Base-by-base conservation (phyloP, 345 rosid genomes). In the Erodium maritimum region DNA sequence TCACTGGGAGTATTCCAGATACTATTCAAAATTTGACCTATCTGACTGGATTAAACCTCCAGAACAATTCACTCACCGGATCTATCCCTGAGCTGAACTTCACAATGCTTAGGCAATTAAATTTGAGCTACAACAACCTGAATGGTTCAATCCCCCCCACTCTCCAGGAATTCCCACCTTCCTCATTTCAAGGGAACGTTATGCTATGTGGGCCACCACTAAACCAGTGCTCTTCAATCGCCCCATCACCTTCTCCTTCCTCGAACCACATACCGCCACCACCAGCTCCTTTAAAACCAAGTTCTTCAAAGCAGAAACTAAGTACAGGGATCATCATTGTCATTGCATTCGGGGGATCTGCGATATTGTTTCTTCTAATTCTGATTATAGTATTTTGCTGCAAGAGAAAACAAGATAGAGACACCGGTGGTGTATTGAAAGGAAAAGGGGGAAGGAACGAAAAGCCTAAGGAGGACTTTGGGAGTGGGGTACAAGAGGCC, bases 401-500 rank as follows among this genome's bases (percentile, higher is more conserved):
- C 67, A 53, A 71, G 61, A 93, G 73, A 76, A 82, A 71, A 69
- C 86, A 69, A 55, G 64, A 62, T 58, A 63, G 71, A 22, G 70
- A 71, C 55, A 74, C 63, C 14, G 75, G 66, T 17, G 56, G 67
- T 1, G 76, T 67, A 6, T 19, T 66, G 1, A 87, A 85, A 71
- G 83, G 73, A 52, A 86, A 84, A 64, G 78, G 71, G 17, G 74
- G 64, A 34, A 73, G 82, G 69, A 61, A 61, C 29, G 88, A 80
- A 65, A 78, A 76, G 63, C 80, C 90, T 0, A 78, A 76, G 53
- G 95, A 89, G 65, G 95, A 85, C 61, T 93, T 89, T 48, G 91
- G 96, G 18, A 93, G 99, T 69, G 95, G 96, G 18, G 90, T 87
- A 59, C 96, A 87, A 68, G 95, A 86, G 45, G 82, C 89, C 3